These are phyloP conservation scores for Boletus holoroseus DNA, from an alignment of 1,284 basidiomycete species.

Conservation along the genomic window DNA sequence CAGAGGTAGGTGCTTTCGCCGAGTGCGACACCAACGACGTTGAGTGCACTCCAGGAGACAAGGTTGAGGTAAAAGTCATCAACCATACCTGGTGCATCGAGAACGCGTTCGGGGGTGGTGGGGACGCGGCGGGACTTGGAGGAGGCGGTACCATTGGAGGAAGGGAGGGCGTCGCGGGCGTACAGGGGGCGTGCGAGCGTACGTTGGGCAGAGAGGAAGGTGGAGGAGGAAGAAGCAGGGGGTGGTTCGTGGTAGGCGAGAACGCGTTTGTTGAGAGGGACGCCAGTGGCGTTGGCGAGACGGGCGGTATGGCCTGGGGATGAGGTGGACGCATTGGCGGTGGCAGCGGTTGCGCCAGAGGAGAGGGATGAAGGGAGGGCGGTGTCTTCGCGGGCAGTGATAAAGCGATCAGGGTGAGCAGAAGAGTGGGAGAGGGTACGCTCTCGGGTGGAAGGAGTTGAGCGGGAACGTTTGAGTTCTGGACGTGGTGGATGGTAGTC, in stretches of 20 bases:
- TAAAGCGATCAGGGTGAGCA: conserved; percentile 65
- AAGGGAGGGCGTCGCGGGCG: conserved; percentile 55
- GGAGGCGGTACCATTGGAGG: conserved; percentile 56
- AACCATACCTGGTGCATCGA: conserved; percentile 92
- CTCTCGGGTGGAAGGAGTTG: conserved; percentile 51
- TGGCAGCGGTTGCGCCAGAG: conserved; percentile 50
- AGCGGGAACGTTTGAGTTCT: conserved; percentile 68
- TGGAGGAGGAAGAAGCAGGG: conserved; percentile 62
- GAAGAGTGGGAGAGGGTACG: conserved; percentile 30
- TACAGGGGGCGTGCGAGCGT: conserved; percentile 70
- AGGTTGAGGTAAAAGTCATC: conserved; percentile 99
- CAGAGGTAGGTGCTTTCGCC: conserved; percentile 84
- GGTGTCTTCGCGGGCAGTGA: conserved; percentile 58
- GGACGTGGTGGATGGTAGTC: conserved; percentile 52
- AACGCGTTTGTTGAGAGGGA: conserved; percentile 68
- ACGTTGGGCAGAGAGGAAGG: conserved; percentile 64
- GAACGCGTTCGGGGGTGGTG: conserved; percentile 80
- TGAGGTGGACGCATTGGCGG: conserved; percentile 13
- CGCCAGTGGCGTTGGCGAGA: conserved; percentile 65
- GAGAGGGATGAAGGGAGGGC: conserved; percentile 60
- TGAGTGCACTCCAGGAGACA: conserved; percentile 82
- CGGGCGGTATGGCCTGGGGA: conserved; percentile 75
- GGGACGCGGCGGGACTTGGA: conserved; percentile 75
- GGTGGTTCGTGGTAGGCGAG: conserved; percentile 76
- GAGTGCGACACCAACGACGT: conserved; percentile 85